Percentiles rank a stretch among this genome's conserved stretches.
Conservation (phyloP, 208 protist genomes). For the Crithidia mellificae region DNA sequence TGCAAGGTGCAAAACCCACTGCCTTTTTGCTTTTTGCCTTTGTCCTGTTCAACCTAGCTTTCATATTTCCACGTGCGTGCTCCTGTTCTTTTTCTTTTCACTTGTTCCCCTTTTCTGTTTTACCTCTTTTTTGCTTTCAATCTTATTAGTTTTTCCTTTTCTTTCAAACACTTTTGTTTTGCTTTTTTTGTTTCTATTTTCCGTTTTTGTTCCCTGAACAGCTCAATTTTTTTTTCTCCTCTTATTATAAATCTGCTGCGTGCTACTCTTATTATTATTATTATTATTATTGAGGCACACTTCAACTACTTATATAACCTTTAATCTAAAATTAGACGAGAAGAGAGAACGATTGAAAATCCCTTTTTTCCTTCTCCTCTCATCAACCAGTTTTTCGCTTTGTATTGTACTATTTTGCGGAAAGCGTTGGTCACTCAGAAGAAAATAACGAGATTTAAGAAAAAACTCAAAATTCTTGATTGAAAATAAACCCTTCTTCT, state of each 20-base stretch:
- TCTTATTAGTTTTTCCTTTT: neutral
- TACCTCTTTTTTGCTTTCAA: neutral
- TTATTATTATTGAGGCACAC: neutral
- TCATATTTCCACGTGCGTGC: neutral
- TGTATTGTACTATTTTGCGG: neutral
- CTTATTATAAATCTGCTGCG: neutral
- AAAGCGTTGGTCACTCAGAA: neutral
- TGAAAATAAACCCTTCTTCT: too few relatives aligned
- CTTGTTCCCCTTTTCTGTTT: conserved; percentile 1
- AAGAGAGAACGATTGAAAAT: too few relatives aligned
- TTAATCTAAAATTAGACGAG: too few relatives aligned
- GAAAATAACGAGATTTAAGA: neutral
- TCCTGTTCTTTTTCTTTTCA: neutral
- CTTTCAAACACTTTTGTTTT: neutral
- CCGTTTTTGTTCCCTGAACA: neutral
- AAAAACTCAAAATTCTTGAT: neutral
- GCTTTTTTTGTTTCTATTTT: neutral
- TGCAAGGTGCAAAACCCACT: neutral
- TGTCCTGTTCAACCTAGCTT: too few relatives aligned
- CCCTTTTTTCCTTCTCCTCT: too few relatives aligned
- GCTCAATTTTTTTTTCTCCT: neutral
- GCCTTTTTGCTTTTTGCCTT: too few relatives aligned
- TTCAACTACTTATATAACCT: neutral
- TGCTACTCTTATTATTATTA: neutral
- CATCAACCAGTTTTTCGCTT: neutral